Evolutionary conservation across 139 green algal species (phyloP).

Genomic region (Microglena sp.): DNA sequence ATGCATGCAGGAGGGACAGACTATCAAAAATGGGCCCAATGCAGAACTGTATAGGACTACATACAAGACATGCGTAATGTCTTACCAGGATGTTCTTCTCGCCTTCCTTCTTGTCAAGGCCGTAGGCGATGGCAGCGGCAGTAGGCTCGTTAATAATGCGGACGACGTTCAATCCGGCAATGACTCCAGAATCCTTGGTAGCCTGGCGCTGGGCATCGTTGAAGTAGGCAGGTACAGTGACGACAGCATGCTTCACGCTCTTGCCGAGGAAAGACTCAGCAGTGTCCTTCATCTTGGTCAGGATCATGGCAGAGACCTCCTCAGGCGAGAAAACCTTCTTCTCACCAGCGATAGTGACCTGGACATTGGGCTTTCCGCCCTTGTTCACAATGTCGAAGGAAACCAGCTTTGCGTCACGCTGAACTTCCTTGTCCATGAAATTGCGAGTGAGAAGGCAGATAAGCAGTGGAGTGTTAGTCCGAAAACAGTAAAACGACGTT

Average conservation of each 20-base stretch:
- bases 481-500: background rate
- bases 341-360: slow-evolving; percentile 6
- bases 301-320: slow-evolving; percentile 96
- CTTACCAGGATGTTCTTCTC: slow-evolving; percentile 99
- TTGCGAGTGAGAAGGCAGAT: slow-evolving; percentile 30
- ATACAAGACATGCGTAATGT: too few species aligned
- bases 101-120: slow-evolving; percentile 94
- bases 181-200: slow-evolving; percentile 83
- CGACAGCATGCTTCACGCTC: slow-evolving; percentile 84
- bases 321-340: slow-evolving; percentile 81
- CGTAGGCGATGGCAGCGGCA: slow-evolving; percentile 92
- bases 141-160: slow-evolving; percentile 98
- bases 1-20: too few species aligned
- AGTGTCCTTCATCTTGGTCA: slow-evolving; percentile 91
- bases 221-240: slow-evolving; percentile 99
- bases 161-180: slow-evolving; percentile 80
- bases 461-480: background rate
- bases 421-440: slow-evolving; percentile 89
- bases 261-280: slow-evolving; percentile 80
- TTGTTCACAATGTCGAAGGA: slow-evolving; percentile 95
- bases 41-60: too few species aligned
- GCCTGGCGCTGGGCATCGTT: slow-evolving; percentile 95
- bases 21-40: too few species aligned
- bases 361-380: slow-evolving; percentile 83
- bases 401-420: slow-evolving; percentile 92